Evolutionary conservation across 2,329 filamentous ascomycete genomes (phyloP).

Genomic region (Penicillium sp.): DNA sequence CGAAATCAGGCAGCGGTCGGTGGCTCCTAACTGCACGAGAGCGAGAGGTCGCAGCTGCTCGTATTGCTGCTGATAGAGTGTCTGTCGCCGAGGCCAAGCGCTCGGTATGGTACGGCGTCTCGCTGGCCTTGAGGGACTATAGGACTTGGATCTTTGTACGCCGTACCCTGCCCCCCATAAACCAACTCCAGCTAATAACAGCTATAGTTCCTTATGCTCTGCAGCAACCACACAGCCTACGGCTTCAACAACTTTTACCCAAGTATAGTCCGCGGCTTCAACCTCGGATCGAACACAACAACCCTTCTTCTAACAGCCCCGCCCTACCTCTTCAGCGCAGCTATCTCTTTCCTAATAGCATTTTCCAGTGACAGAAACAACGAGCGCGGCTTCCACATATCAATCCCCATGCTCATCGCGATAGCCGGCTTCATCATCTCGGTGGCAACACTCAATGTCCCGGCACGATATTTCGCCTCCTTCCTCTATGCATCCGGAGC

Average conservation of each 20-base stretch:
- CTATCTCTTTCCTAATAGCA: not conserved
- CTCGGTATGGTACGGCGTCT: not conserved
- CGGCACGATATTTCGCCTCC: not conserved
- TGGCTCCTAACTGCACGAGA: not conserved
- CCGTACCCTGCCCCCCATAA: too few relatives aligned
- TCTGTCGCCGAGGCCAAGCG: not conserved
- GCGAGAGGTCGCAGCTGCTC: not conserved
- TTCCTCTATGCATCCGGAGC: not conserved
- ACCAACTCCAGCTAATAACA: not conserved
- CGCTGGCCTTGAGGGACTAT: not conserved
- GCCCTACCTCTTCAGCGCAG: not conserved
- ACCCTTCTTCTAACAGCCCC: not conserved
- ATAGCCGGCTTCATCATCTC: not conserved
- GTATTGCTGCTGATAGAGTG: not conserved
- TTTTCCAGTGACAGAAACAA: not conserved
- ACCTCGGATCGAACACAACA: not conserved
- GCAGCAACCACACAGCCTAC: constrained; percentile 1
- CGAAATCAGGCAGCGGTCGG: not conserved
- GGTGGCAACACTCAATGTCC: not conserved
- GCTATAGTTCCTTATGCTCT: not conserved
- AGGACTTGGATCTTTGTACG: not conserved
- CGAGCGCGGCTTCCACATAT: constrained; percentile 1
- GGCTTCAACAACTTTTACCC: not conserved
- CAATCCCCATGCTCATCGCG: not conserved
- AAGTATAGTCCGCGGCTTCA: not conserved